Percentiles rank a stretch among this genome's conserved stretches.
Conservation (phyloP, 2,329 filamentous ascomycete genomes). For the Purpureocillium takamizusanense region DNA sequence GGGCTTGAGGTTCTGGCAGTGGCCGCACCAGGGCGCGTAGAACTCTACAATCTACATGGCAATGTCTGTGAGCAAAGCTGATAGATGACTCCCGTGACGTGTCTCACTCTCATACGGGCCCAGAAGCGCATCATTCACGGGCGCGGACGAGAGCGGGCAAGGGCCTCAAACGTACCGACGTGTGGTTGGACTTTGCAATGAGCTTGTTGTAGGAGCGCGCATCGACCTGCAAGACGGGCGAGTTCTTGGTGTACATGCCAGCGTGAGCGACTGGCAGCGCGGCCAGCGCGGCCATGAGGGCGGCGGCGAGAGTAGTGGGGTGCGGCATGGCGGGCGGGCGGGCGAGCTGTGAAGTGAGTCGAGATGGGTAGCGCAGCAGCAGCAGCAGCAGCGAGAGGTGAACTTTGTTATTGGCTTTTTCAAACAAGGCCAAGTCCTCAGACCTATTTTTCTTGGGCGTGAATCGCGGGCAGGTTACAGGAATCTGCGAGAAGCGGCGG, state of each 20-base stretch:
- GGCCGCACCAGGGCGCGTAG: constrained; percentile 96
- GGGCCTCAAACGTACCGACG: constrained; percentile 54
- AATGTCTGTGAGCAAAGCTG: neutral
- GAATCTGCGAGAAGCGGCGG: neutral
- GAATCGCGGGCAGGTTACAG: too few relatives aligned
- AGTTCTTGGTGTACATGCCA: constrained; percentile 76
- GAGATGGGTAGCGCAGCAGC: too few relatives aligned
- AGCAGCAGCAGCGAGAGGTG: too few relatives aligned
- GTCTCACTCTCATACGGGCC: neutral
- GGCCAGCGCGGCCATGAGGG: constrained; percentile 28
- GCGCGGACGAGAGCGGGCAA: too few relatives aligned
- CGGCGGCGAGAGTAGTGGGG: constrained; percentile 13
- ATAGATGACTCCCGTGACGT: neutral
- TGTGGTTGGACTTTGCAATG: constrained; percentile 84
- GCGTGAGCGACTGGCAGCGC: constrained; percentile 49
- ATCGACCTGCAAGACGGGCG: constrained; percentile 76
- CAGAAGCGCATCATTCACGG: too few relatives aligned
- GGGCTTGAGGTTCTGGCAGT: constrained; percentile 92
- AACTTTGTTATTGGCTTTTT: too few relatives aligned
- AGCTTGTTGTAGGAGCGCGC: constrained; percentile 70
- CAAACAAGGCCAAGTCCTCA: too few relatives aligned
- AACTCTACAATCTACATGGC: constrained; percentile 59
- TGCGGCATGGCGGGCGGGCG: constrained; percentile 51
- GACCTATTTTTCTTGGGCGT: too few relatives aligned
- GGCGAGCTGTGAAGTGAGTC: too few relatives aligned